Conservation (phyloP, 2,329 filamentous ascomycete species). For the Balansia obtecta region DNA sequence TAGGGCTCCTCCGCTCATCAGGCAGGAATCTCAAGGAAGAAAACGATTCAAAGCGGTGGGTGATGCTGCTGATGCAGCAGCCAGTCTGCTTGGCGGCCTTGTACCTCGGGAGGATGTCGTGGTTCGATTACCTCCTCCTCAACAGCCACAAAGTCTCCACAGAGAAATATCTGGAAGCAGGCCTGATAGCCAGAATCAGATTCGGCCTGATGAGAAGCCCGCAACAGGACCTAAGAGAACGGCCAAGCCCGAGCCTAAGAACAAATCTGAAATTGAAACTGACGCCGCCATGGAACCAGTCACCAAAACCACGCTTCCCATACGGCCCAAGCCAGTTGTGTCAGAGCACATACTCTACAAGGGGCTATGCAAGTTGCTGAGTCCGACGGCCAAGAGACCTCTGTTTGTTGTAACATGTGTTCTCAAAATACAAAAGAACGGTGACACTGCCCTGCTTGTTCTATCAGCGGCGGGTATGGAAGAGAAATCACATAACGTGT, state of each 20-base stretch:
- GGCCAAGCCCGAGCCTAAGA: neutral
- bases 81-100: constrained; percentile 2
- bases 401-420: constrained; percentile 7
- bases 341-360: constrained; percentile 9
- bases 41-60: neutral
- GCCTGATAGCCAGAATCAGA: neutral
- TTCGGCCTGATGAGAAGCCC: neutral
- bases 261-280: neutral
- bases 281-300: neutral
- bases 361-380: constrained; percentile 10
- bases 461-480: constrained; percentile 9
- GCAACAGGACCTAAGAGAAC: neutral
- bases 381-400: neutral
- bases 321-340: neutral
- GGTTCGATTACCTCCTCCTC: neutral
- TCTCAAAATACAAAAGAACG: constrained; percentile 9
- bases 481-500: constrained; percentile 9
- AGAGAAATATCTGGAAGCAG: neutral
- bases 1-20: constrained; percentile 9
- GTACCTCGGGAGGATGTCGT: neutral
- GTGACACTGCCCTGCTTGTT: constrained; percentile 10
- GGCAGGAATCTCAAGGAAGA: neutral
- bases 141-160: neutral
- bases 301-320: neutral
- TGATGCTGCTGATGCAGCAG: neutral